These are phyloP conservation scores for Nannochloris sp. DNA, from an alignment of 139 green algal species.

Conservation along the genomic window DNA sequence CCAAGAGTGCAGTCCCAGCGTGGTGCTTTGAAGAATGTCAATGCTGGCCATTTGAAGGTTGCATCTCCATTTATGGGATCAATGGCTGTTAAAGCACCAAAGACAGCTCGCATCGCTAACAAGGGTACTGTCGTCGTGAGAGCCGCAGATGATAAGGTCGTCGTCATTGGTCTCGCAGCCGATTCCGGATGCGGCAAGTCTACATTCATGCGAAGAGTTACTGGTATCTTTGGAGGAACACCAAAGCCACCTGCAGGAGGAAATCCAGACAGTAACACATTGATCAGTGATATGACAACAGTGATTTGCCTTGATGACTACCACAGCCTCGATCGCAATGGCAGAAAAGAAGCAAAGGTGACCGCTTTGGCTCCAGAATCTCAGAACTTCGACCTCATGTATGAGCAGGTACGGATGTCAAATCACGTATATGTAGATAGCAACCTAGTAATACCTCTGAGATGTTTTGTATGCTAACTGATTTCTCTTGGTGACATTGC, in stretches of 20 bases:
- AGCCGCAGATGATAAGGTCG: conserved; percentile 31
- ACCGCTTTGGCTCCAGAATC: conserved; percentile 89
- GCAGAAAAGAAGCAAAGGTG: conserved; percentile 73
- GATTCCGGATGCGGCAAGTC: conserved; percentile 99
- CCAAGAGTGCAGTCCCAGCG: neutral
- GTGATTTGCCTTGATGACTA: conserved; percentile 99
- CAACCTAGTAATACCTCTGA: neutral
- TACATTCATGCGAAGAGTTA: conserved; percentile 99
- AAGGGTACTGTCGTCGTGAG: conserved; percentile 16
- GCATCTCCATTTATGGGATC: conserved; percentile 1
- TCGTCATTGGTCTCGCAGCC: conserved; percentile 95
- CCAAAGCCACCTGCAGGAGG: conserved; percentile 82
- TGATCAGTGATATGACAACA: conserved; percentile 96
- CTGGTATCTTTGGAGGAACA: conserved; percentile 88
- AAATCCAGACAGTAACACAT: conserved; percentile 97
- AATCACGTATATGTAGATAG: neutral
- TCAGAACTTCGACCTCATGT: conserved; percentile 99
- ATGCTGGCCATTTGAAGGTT: conserved; percentile 8
- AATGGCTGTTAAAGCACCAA: conserved; percentile 2
- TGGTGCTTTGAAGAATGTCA: neutral
- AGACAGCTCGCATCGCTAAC: neutral
- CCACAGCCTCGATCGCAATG: conserved; percentile 89
- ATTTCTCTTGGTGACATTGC: neutral
- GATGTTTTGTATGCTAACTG: neutral
- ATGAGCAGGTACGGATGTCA: conserved; percentile 54